These are phyloP conservation scores for Trichoderma breve DNA, from an alignment of 2,329 filamentous ascomycete species.

Conservation along the genomic window DNA sequence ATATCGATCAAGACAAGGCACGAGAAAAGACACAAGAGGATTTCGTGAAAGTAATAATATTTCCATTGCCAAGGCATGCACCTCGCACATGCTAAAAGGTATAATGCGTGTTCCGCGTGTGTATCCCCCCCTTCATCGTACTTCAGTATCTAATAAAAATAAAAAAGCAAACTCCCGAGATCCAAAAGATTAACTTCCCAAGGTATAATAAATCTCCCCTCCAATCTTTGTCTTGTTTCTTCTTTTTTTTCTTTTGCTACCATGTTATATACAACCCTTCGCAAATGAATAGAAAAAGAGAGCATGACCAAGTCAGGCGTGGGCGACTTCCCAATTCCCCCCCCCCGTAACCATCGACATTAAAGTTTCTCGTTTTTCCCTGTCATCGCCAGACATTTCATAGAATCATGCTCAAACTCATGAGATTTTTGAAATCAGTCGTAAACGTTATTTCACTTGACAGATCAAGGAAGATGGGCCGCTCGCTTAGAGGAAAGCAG, in stretches of 20 bases:
- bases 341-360: neutral
- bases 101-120: neutral
- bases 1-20: neutral
- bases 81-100: constrained; percentile 9
- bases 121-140: neutral
- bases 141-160: constrained; percentile 6
- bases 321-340: neutral
- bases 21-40: neutral
- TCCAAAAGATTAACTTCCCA: constrained; percentile 7
- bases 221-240: neutral
- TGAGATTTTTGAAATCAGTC: constrained; percentile 18
- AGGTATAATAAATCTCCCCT: constrained; percentile 4
- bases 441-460: constrained; percentile 7
- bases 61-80: constrained; percentile 8
- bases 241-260: neutral
- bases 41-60: neutral
- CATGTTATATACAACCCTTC: constrained; percentile 5
- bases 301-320: neutral
- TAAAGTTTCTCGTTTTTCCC: constrained; percentile 6
- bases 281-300: neutral
- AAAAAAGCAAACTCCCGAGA: constrained; percentile 5
- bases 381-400: constrained; percentile 9
- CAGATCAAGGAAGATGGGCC: neutral
- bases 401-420: constrained; percentile 3
- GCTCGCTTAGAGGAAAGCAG: constrained; percentile 41